Evolutionary conservation across 1,284 basidiomycete species (phyloP).

Genomic region (Trichosporon faecale): DNA sequence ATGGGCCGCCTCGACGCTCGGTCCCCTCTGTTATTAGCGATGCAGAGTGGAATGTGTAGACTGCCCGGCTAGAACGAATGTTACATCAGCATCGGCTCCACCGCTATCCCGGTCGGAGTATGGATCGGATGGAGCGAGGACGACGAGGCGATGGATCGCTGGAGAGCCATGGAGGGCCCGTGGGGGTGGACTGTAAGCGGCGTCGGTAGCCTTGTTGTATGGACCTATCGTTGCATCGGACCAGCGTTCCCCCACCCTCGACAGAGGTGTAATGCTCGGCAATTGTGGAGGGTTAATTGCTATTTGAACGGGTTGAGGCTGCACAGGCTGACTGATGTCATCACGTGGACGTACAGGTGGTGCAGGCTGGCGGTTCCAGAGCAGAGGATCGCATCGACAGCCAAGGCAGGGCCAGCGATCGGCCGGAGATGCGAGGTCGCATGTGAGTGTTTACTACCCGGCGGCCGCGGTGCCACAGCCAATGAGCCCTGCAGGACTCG

Average conservation of each 20-base stretch:
- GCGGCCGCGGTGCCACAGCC: constrained; percentile 1
- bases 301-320: not conserved
- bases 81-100: not conserved
- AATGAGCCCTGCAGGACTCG: not conserved
- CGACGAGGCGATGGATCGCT: not conserved
- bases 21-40: not conserved
- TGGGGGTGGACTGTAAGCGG: not conserved
- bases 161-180: not conserved
- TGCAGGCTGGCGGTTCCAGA: not conserved
- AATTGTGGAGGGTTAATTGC: not conserved
- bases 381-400: not conserved
- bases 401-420: not conserved
- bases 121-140: not conserved
- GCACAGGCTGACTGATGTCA: not conserved
- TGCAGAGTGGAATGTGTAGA: not conserved
- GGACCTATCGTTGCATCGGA: not conserved
- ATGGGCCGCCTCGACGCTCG: no score
- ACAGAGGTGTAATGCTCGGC: not conserved
- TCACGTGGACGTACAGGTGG: not conserved
- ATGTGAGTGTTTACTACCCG: constrained; percentile 7
- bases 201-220: not conserved
- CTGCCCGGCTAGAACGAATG: not conserved
- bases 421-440: not conserved
- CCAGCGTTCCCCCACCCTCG: constrained; percentile 1
- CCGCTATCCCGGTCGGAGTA: not conserved